Percentiles rank a stretch among this genome's conserved stretches.
Conservation (phyloP, 495 filamentous ascomycete species). For the Acidomyces sp. region DNA sequence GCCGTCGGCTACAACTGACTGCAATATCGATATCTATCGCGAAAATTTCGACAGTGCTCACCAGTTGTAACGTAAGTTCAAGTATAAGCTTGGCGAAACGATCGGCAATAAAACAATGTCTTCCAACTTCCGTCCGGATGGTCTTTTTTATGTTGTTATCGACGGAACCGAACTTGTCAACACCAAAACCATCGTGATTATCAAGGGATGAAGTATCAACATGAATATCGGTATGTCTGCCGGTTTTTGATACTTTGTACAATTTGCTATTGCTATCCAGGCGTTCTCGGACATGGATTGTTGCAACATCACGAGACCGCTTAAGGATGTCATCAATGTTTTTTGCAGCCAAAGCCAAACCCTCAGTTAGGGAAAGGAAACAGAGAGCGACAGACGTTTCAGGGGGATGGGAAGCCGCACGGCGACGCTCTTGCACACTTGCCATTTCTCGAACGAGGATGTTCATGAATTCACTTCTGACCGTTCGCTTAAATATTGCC, state of each 20-base stretch:
- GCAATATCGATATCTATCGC: background rate
- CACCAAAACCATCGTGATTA: background rate
- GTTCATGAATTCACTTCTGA: slow-evolving; percentile 1
- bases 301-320: background rate
- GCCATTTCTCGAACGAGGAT: too few relatives aligned
- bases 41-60: slow-evolving; percentile 1
- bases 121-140: background rate
- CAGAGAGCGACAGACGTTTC: too few relatives aligned
- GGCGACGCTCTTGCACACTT: too few relatives aligned
- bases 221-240: too few relatives aligned
- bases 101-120: background rate
- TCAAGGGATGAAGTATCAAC: too few relatives aligned
- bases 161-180: background rate
- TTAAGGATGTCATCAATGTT: background rate
- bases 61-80: background rate
- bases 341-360: background rate
- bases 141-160: background rate
- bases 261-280: too few relatives aligned
- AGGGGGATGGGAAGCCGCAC: too few relatives aligned
- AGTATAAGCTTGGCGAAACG: slow-evolving; percentile 2
- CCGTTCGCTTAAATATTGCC: slow-evolving; percentile 5
- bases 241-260: too few relatives aligned
- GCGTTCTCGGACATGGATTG: background rate
- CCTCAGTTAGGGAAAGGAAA: too few relatives aligned
- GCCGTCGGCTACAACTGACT: too few relatives aligned